These are phyloP conservation scores for Orbilia quercus DNA, from an alignment of 2,329 filamentous ascomycete genomes.

Conservation along the genomic window DNA sequence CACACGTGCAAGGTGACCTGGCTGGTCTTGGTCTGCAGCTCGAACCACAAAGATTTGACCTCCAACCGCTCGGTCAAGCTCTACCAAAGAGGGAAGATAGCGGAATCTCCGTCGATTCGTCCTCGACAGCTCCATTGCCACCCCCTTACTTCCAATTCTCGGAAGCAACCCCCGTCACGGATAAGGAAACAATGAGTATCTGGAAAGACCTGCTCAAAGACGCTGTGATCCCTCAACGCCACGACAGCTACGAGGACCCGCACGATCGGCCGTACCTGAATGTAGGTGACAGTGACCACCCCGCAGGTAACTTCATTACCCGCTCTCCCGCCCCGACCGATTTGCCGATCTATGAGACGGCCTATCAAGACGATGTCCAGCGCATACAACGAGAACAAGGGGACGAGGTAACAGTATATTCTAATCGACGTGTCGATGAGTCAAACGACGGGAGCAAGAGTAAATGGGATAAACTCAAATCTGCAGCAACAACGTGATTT, in stretches of 20 bases:
- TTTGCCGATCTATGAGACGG: conserved; percentile 87
- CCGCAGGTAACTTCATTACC: conserved; percentile 70
- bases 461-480: conserved; percentile 41
- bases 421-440: conserved; percentile 51
- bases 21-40: conserved; percentile 69
- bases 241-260: conserved; percentile 59
- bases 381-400: conserved; percentile 71
- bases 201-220: conserved; percentile 79
- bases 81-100: conserved; percentile 57
- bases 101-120: conserved; percentile 39
- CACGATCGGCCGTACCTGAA: conserved; percentile 59
- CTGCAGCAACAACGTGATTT: conserved; percentile 10
- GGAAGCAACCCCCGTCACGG: conserved; percentile 62
- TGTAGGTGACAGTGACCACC: conserved; percentile 63
- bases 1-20: conserved; percentile 66
- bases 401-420: conserved; percentile 70
- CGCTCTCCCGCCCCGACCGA: conserved; percentile 87
- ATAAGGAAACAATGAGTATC: conserved; percentile 68
- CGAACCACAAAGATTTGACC: conserved; percentile 62
- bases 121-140: conserved; percentile 8
- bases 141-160: conserved; percentile 63
- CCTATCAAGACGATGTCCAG: conserved; percentile 84
- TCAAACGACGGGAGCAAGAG: conserved; percentile 24
- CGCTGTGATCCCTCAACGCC: conserved; percentile 63
- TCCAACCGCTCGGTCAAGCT: conserved; percentile 53